Evolutionary conservation across 805 yeast species (phyloP), one percentile per base, ranked within the genome.

Genomic region (Saccharomycopsis vini): DNA sequence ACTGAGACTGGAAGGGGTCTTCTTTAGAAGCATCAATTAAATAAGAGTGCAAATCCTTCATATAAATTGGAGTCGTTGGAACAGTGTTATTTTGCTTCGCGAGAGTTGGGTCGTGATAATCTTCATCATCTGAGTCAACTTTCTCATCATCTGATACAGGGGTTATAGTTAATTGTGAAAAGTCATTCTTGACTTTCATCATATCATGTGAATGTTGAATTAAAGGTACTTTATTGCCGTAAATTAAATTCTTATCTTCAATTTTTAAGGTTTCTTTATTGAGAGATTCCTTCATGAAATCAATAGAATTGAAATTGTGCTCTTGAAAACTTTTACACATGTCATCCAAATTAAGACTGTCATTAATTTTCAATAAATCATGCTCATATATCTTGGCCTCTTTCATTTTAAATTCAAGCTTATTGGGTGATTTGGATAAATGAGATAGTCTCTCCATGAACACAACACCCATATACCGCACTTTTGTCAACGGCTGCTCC

Each of bases 111-210:
- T 49, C 52, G 22, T 33, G 30, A 39, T 46, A 41, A 38, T 43
- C 43, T 12, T 49, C 52, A 31, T 49, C 52, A 39, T 46, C 50
- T 23, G 48, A 46, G 32, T 46, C 47, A 4, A 24, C n/a, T n/a
- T 45, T 46, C 12, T 44, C 44, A 35, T 21, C 12, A 33, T 6
- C 20, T 3, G 15, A 15, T 23, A 21, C 30, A 12, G 20, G 9
- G 9, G 20, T 34, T 13, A 36, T 36, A 21, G 39, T 23, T n/a
- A 37, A 26, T 5, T 24, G 24, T 31, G 5, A 12, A 16, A 26
- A 18, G 9, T 21, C 22, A 6, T 37, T 15, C 13, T 13, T 15
- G n/a, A 20, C 38, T 31, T 16, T 9, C 16, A 31, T 13, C n/a
- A n/a, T n/a, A n/a, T n/a, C n/a, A n/a, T n/a, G n/a, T n/a, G n/a